Base-by-base conservation (phyloP, 768 basidiomycete species). In the Scleroderma citrinum region DNA sequence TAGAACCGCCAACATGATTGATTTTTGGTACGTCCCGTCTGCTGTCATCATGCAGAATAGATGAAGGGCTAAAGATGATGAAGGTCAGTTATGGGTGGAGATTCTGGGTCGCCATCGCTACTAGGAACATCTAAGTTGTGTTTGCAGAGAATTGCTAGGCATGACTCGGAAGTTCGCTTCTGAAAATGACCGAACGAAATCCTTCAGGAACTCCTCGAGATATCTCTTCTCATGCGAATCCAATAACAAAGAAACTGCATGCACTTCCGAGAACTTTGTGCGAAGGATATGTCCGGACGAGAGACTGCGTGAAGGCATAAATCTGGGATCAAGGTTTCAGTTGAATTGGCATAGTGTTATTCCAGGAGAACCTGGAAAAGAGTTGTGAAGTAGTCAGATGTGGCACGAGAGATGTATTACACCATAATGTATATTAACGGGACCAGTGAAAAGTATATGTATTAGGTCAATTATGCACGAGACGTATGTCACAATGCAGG, bases 241-340 rank as follows among this genome's bases (percentile, higher is more conserved):
- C 6, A 21, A 39, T 19, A 55, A 39, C 16, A 46, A 56, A 31
- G 53, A 36, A 1, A 35, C 45, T 4, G 26, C 43, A 36, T 26
- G 53, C 19, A 20, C 35, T 64, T 82, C 85, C 53, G 81, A 65
- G 83, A 84, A 86, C 16, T 58, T 86, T 82, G 50, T 83, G 78
- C 21, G 68, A 54, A 2, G 85, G 79, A 57, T 77, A 85, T 17
- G 69, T 56, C 11, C 53, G 53, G 16, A 84, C 61, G 73, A 7
- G 71, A 68, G 42, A 71, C 51, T 6, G 78, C 76, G 53, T 84
- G 82, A 11, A 63, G 59, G 47, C 37, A 42, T 44, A 49, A 46
- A 26, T 49, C 48, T 29, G 43, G 43, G n/a, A 38, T 20, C 7
- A 56, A 12, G 3, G 44, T 20, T 20, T 48, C 44, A n/a, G 19